Evolutionary conservation across 1,139 yeast species (phyloP), one percentile per base, ranked within the genome.

Genomic region (Kurtzmaniella quercitrusa): DNA sequence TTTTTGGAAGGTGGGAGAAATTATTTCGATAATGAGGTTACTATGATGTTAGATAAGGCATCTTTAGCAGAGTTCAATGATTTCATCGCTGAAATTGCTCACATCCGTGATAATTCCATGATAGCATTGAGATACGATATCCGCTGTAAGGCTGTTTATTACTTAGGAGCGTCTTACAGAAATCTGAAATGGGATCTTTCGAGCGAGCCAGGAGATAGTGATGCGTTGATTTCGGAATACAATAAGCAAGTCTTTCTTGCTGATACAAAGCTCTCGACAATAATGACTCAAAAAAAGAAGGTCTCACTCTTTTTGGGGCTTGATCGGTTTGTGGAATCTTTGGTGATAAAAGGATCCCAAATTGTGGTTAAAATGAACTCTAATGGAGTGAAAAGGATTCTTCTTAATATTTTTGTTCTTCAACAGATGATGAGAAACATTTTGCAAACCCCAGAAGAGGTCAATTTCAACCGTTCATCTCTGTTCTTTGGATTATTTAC

Each of bases 351-450:
- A 39, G 87, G 85, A n/a, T 77, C 91, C 1, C 72, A 70, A 15
- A 65, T 78, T 33, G 70, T 89, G 10, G 61, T 62, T 15, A 75
- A 73, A 41, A 68, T 87, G 54, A 86, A 85, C 57, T 63, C 66
- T 16, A 77, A 78, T 53, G 96, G 96, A 36, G 70, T 85, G 42
- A 80, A 81, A 57, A 79, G 82, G 53, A 68, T 88, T 50, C 65
- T 81, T 46, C 73, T 83, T 55, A 87, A 88, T 58, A 81, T 87
- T 31, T 75, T 81, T 45, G 83, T 87, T 0, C 63, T 88, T 41
- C 95, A 86, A 62, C 95, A 87, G 57, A 79, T 83, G 73, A 74
- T 85, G 48, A 75, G 89, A 52, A 81, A 80, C 47, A 70, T 86
- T 18, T 75, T 80, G 52, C 62, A 66, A 17, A 73, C 76, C 41